phyloP scores from a whole-genome alignment of 2,329 filamentous ascomycete genomes.

The Fusarium austroafricanum region DNA sequence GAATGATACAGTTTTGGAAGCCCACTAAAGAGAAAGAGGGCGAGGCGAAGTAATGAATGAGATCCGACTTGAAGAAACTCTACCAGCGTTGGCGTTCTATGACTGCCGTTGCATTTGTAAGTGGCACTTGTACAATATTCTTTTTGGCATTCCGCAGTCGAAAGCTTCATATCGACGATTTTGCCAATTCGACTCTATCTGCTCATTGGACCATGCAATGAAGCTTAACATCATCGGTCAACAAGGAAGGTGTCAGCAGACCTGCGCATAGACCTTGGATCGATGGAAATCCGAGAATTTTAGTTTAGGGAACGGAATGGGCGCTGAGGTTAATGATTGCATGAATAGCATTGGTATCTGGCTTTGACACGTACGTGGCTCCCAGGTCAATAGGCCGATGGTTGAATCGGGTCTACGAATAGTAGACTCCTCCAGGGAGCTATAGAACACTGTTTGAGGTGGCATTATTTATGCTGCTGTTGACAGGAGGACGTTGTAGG shows the following conservation, averaged over 20 bases:
- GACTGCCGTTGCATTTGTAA: conserved; percentile 50
- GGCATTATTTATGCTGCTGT: conserved; percentile 22
- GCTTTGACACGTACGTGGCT: conserved; percentile 44
- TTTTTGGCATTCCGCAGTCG: conserved; percentile 41
- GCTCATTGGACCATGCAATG: neutral
- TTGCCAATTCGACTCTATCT: conserved; percentile 14
- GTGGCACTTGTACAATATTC: conserved; percentile 54
- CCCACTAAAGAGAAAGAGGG: conserved; percentile 62
- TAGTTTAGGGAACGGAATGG: conserved; percentile 38
- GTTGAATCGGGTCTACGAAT: conserved; percentile 28
- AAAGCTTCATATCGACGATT: conserved; percentile 4
- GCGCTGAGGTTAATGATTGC: conserved; percentile 52
- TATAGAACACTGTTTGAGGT: conserved; percentile 26
- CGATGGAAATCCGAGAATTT: conserved; percentile 32
- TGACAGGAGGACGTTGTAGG: conserved; percentile 10
- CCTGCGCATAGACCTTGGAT: conserved; percentile 19
- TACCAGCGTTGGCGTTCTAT: conserved; percentile 31
- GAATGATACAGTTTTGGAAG: conserved; percentile 85
- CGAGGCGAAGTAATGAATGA: conserved; percentile 41
- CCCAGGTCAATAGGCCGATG: conserved; percentile 28
- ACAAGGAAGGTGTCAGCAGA: conserved; percentile 21
- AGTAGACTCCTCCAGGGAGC: conserved; percentile 16
- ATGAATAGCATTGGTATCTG: conserved; percentile 53
- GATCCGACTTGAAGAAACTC: conserved; percentile 12
- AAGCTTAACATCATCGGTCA: conserved; percentile 12